Evolutionary conservation across 1,139 yeast species (phyloP).

Genomic region (Wickerhamomyces sp.): DNA sequence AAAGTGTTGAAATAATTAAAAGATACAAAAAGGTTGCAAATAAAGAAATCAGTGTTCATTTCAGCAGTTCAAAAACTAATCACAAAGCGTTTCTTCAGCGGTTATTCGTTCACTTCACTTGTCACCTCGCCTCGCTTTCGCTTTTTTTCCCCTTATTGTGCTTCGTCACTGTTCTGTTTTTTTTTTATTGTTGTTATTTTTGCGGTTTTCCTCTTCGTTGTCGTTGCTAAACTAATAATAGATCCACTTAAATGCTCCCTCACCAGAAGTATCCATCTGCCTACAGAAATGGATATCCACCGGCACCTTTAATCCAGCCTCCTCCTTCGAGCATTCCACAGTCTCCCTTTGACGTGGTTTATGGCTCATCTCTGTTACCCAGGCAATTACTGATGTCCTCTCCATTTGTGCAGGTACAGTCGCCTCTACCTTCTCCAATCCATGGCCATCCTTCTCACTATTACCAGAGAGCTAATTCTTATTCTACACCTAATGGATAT

Average conservation of each 20-base stretch:
- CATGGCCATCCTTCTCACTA: constrained; percentile 12
- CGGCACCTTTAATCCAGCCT: constrained; percentile 7
- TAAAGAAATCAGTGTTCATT: no score
- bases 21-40: no score
- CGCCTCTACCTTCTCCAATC: constrained; percentile 25
- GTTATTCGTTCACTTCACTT: no score
- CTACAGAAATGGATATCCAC: constrained; percentile 20
- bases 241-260: constrained; percentile 14
- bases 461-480: constrained; percentile 10
- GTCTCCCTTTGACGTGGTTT: constrained; percentile 50
- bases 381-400: constrained; percentile 63
- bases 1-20: no score
- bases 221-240: neutral
- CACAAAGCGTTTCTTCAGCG: no score
- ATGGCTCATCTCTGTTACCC: constrained; percentile 65
- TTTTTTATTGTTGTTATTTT: neutral
- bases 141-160: no score
- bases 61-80: no score
- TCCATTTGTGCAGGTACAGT: constrained; percentile 53
- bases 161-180: neutral
- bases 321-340: constrained; percentile 28
- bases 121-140: no score
- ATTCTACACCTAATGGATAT: constrained; percentile 12
- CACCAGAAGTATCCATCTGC: constrained; percentile 22
- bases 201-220: neutral